Evolutionary conservation across 345 rosid species (phyloP).

Genomic region (Murraya paniculata): DNA sequence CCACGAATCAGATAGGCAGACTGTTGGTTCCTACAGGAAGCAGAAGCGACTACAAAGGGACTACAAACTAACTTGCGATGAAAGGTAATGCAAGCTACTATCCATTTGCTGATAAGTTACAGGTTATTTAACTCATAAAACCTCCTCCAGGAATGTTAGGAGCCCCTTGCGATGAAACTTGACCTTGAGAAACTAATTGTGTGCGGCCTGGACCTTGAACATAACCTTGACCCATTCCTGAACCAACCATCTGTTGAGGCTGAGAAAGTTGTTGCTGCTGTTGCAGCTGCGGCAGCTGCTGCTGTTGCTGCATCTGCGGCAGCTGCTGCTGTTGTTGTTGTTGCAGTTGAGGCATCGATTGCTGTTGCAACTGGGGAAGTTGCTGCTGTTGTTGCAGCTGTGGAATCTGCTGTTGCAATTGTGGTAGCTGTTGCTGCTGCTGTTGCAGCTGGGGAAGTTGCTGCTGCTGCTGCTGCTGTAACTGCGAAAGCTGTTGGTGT

Average conservation of each 20-base stretch:
- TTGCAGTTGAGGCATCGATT: slow-evolving; percentile 19
- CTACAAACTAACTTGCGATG: neutral
- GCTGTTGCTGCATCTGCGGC: slow-evolving; percentile 15
- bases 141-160: slow-evolving; percentile 74
- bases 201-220: slow-evolving; percentile 65
- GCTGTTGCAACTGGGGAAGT: slow-evolving; percentile 39
- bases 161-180: slow-evolving; percentile 69
- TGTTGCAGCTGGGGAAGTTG: slow-evolving; percentile 22
- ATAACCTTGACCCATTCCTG: slow-evolving; percentile 73
- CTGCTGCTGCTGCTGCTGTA: slow-evolving; percentile 33
- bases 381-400: slow-evolving; percentile 35
- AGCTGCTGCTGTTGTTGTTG: slow-evolving; percentile 32
- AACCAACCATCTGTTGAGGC: slow-evolving; percentile 65
- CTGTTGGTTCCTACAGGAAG: neutral
- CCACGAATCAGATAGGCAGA: neutral
- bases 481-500: slow-evolving; percentile 32
- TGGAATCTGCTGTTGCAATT: slow-evolving; percentile 32
- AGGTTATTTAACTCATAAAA: slow-evolving; percentile 38
- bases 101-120: neutral
- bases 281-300: slow-evolving; percentile 3
- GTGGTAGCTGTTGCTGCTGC: slow-evolving; percentile 29
- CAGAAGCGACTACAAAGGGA: neutral
- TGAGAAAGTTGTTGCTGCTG: slow-evolving; percentile 28
- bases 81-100: neutral
- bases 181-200: slow-evolving; percentile 61